phyloP scores from a whole-genome alignment of 257 asterid genomes.

The Ilex asprella region DNA sequence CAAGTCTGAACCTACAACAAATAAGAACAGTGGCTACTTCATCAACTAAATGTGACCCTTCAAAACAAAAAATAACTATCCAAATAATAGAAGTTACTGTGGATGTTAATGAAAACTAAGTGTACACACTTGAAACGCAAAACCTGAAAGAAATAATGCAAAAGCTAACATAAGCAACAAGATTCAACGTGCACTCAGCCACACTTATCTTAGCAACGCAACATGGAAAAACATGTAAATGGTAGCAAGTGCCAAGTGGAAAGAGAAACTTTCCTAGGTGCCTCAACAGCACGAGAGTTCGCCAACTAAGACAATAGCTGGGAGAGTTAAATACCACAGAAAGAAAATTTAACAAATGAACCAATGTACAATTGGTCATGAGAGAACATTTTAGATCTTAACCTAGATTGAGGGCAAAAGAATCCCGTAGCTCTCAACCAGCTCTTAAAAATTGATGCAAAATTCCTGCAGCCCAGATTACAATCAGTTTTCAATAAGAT shows the following conservation, averaged over 20 bases:
- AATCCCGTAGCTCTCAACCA: constrained; percentile 54
- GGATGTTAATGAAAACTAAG: not conserved
- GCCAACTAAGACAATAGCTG: not conserved
- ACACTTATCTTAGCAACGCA: not conserved
- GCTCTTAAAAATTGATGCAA: constrained; percentile 40
- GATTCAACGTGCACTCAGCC: too few species aligned
- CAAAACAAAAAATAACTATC: not conserved
- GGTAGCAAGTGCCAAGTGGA: too few species aligned
- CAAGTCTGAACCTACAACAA: constrained; percentile 32
- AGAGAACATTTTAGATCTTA: constrained; percentile 48
- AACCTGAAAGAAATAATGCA: not conserved
- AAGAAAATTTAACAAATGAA: not conserved
- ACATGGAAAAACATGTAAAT: too few species aligned
- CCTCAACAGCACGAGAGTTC: not conserved
- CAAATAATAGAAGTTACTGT: not conserved
- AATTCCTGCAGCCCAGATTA: constrained; percentile 60
- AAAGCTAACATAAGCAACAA: not conserved
- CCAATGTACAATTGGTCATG: constrained; percentile 16
- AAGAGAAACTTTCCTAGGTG: not conserved
- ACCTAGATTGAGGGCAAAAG: constrained; percentile 34
- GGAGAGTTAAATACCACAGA: not conserved
- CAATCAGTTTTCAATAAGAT: constrained; percentile 32
- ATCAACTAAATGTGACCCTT: not conserved
- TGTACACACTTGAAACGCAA: not conserved
- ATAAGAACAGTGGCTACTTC: constrained; percentile 7